Evolutionary conservation across 805 yeast genomes (phyloP).

Genomic region (Candida endomychidarum): DNA sequence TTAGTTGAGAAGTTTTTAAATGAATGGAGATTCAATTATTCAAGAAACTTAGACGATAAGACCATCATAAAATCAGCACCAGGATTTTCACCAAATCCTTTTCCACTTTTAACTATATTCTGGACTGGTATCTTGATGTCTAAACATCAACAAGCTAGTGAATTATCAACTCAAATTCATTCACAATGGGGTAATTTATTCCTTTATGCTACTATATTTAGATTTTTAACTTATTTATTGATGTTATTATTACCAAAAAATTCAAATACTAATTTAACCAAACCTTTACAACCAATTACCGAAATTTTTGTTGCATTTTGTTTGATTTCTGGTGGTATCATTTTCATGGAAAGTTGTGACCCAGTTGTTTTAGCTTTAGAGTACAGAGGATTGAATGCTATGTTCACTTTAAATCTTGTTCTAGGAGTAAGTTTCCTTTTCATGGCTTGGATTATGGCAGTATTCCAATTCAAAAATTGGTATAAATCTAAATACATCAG

Average conservation of each 20-base stretch:
- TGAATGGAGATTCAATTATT: constrained; percentile 53
- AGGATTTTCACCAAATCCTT: constrained; percentile 88
- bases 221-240: constrained; percentile 62
- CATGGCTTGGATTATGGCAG: constrained; percentile 85
- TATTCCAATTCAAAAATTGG: constrained; percentile 63
- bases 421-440: constrained; percentile 75
- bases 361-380: constrained; percentile 78
- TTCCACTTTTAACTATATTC: constrained; percentile 88
- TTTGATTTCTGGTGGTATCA: constrained; percentile 81
- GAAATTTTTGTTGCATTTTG: constrained; percentile 80
- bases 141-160: constrained; percentile 84
- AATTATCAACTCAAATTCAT: constrained; percentile 76
- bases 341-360: constrained; percentile 90
- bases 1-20: constrained; percentile 68
- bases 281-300: constrained; percentile 69
- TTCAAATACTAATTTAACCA: constrained; percentile 27
- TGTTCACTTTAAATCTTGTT: constrained; percentile 88
- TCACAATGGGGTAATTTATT: constrained; percentile 90
- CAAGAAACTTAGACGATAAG: constrained; percentile 19
- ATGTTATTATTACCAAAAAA: constrained; percentile 45
- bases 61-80: constrained; percentile 47
- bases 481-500: constrained; percentile 9
- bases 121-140: constrained; percentile 98
- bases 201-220: constrained; percentile 76
- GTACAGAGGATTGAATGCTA: constrained; percentile 70